Evolutionary conservation across 306 rosid genomes (phyloP).

Genomic region (Quercus cerris): DNA sequence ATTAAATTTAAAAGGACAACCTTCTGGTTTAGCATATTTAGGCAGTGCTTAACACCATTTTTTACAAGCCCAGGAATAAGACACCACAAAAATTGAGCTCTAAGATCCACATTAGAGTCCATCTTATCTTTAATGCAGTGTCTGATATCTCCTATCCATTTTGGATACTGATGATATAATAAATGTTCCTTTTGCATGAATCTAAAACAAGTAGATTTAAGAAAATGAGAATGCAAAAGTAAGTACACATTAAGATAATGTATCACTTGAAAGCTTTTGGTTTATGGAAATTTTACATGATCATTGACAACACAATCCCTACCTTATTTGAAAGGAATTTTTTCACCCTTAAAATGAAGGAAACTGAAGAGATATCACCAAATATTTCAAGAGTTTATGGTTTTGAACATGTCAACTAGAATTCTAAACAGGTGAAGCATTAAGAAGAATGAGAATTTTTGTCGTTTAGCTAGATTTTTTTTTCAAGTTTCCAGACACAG

Average conservation of each 20-base stretch:
- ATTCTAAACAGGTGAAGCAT: background rate
- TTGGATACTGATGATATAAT: background rate
- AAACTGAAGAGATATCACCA: background rate
- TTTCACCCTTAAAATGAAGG: background rate
- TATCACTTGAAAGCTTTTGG: too few species aligned
- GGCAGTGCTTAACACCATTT: background rate
- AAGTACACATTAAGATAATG: background rate
- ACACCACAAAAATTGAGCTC: too few species aligned
- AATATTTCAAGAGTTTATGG: background rate
- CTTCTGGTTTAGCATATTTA: background rate
- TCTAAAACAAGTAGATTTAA: background rate
- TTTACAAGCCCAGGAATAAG: background rate
- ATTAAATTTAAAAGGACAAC: background rate
- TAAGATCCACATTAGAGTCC: background rate
- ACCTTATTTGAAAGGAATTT: background rate
- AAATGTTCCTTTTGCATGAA: background rate
- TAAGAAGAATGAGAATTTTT: background rate
- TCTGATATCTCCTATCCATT: constrained; percentile 3
- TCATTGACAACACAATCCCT: background rate
- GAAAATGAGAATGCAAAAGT: background rate
- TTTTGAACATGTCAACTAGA: background rate
- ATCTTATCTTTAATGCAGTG: background rate
- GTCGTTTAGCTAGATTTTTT: background rate
- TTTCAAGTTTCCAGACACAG: background rate
- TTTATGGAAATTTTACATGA: background rate